Evolutionary conservation across 1,284 basidiomycete species (phyloP).

Genomic region (Taiwanofungus camphoratus): DNA sequence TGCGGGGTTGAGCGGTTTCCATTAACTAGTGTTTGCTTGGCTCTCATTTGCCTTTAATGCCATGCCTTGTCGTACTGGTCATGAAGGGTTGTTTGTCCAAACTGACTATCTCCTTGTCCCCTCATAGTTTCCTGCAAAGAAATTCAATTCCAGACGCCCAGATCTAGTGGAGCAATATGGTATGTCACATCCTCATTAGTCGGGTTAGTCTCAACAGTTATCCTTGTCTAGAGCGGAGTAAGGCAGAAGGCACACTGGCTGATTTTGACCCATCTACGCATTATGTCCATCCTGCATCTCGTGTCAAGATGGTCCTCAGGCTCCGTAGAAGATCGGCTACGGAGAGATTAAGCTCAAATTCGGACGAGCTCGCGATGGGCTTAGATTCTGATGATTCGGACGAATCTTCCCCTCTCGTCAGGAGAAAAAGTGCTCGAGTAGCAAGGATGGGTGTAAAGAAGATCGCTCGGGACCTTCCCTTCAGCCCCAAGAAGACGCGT

Average conservation of each 20-base stretch:
- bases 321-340: constrained; percentile 14
- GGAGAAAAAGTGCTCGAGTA: constrained; percentile 12
- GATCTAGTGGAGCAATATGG: constrained; percentile 53
- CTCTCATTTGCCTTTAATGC: background rate
- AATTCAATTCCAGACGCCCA: constrained; percentile 33
- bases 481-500: constrained; percentile 58
- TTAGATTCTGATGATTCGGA: constrained; percentile 16
- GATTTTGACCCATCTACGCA: constrained; percentile 57
- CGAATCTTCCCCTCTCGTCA: constrained; percentile 1
- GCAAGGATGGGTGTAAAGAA: constrained; percentile 17
- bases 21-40: background rate
- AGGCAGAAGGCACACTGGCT: constrained; percentile 35
- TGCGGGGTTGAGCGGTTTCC: background rate
- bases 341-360: constrained; percentile 10
- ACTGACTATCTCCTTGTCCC: constrained; percentile 11
- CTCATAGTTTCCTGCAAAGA: constrained; percentile 19
- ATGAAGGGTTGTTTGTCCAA: too few species aligned
- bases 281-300: constrained; percentile 56
- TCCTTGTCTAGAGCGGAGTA: constrained; percentile 35
- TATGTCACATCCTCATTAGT: constrained; percentile 27
- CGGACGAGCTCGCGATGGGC: constrained; percentile 19
- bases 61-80: background rate
- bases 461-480: constrained; percentile 36
- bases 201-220: constrained; percentile 7
- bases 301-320: constrained; percentile 35